Evolutionary conservation across 192 early-diverging fungal species (phyloP).

Genomic region (Diversispora epigaea): DNA sequence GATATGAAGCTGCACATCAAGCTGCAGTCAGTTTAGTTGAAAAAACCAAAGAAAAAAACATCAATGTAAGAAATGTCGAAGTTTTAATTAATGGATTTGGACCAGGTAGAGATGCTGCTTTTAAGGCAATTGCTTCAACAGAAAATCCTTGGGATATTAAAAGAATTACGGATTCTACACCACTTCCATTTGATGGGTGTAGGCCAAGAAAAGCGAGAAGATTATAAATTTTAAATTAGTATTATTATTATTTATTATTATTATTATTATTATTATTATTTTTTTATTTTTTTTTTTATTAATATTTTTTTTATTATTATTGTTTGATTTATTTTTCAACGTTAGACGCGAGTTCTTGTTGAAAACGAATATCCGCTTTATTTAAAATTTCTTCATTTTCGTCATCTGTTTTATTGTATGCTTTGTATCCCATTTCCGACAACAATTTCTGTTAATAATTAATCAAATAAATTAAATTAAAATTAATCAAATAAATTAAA

Average conservation of each 20-base stretch:
- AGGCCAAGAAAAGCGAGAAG: slow-evolving; percentile 85
- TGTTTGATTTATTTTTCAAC: not conserved
- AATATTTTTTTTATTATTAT: not conserved
- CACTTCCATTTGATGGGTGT: slow-evolving; percentile 87
- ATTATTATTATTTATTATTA: not conserved
- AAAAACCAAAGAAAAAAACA: slow-evolving; percentile 64
- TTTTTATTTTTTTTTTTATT: not conserved
- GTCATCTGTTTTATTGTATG: not conserved
- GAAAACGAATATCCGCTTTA: slow-evolving; percentile 9
- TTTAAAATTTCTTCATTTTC: slow-evolving; percentile 24
- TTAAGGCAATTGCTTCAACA: slow-evolving; percentile 75
- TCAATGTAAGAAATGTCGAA: slow-evolving; percentile 66
- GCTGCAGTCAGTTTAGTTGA: slow-evolving; percentile 72
- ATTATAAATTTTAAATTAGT: slow-evolving; percentile 52
- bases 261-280: not conserved
- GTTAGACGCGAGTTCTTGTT: not conserved
- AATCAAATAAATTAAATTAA: not conserved
- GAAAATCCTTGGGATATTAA: slow-evolving; percentile 71
- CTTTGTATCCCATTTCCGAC: not conserved
- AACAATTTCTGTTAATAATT: not conserved
- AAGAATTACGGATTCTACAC: slow-evolving; percentile 85
- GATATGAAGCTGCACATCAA: slow-evolving; percentile 91
- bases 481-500: not conserved
- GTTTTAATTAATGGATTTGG: slow-evolving; percentile 89
- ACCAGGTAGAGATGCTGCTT: slow-evolving; percentile 85